phyloP scores from a whole-genome alignment of 2,329 filamentous ascomycete species.

The Phaeoacremonium minimum region DNA sequence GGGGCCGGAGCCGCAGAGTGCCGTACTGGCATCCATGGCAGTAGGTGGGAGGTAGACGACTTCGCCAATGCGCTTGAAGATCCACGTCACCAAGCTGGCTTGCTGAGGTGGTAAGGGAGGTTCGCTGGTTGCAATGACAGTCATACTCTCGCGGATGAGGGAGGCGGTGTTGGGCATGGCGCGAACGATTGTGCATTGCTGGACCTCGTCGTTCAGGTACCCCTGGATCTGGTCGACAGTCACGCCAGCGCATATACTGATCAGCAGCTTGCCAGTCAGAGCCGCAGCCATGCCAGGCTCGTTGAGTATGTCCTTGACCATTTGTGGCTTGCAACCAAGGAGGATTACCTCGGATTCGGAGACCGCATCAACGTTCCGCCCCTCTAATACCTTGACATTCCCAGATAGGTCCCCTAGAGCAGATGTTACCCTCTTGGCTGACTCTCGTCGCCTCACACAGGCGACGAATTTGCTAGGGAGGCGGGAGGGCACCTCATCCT shows the following conservation, averaged over 20 bases:
- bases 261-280: conserved; percentile 73
- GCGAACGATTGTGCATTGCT: conserved; percentile 62
- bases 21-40: conserved; percentile 70
- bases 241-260: conserved; percentile 78
- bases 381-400: conserved; percentile 62
- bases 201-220: conserved; percentile 51
- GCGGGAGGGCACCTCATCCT: conserved; percentile 42
- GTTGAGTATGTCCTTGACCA: conserved; percentile 63
- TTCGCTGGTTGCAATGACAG: conserved; percentile 63
- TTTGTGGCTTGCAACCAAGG: conserved; percentile 76
- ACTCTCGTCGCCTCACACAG: conserved; percentile 68
- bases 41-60: conserved; percentile 63
- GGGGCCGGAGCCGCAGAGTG: conserved; percentile 69
- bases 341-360: conserved; percentile 68
- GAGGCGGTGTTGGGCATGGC: conserved; percentile 85
- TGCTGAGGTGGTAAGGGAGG: conserved; percentile 52
- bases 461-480: conserved; percentile 76
- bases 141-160: conserved; percentile 77
- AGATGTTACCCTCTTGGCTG: conserved; percentile 63
- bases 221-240: conserved; percentile 64
- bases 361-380: conserved; percentile 67
- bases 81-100: conserved; percentile 63
- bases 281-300: conserved; percentile 67
- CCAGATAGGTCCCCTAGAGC: conserved; percentile 61
- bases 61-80: conserved; percentile 71